A percentile compares a stretch with the other conserved stretches of the same genome.
phyloP scores from a whole-genome alignment of 805 yeast genomes.

The Cyberlindnera maritima region DNA sequence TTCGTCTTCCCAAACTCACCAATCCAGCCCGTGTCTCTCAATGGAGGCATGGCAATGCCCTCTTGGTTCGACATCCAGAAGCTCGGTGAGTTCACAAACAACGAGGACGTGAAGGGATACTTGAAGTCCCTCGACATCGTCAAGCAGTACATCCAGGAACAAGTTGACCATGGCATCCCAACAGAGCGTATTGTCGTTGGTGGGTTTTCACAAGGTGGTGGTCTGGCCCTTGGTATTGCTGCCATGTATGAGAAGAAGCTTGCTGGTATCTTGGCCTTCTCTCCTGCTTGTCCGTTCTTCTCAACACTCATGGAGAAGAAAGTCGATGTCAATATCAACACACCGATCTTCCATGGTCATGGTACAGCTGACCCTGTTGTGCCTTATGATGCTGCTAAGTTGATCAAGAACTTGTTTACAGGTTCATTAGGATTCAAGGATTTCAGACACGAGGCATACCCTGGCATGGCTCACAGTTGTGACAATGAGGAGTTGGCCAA shows the following conservation, averaged over 20 bases:
- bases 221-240: slow-evolving; percentile 63
- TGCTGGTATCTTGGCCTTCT: slow-evolving; percentile 75
- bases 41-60: slow-evolving; percentile 66
- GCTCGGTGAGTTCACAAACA: slow-evolving; percentile 42
- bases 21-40: slow-evolving; percentile 59
- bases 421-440: slow-evolving; percentile 44
- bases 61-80: slow-evolving; percentile 82
- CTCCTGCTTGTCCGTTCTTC: slow-evolving; percentile 59
- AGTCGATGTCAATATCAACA: slow-evolving; percentile 46
- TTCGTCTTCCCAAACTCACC: slow-evolving; percentile 95
- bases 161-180: slow-evolving; percentile 51
- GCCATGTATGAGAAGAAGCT: slow-evolving; percentile 55
- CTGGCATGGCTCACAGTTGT: slow-evolving; percentile 67
- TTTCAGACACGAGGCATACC: slow-evolving; percentile 52
- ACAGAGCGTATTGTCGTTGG: slow-evolving; percentile 79
- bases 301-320: slow-evolving; percentile 21
- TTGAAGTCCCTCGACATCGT: slow-evolving; percentile 46
- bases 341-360: slow-evolving; percentile 87
- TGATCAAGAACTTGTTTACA: slow-evolving; percentile 42
- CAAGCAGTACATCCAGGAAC: slow-evolving; percentile 44
- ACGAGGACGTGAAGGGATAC: slow-evolving; percentile 54
- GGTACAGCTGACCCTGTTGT: slow-evolving; percentile 78
- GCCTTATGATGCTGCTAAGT: slow-evolving; percentile 30
- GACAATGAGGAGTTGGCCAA: slow-evolving; percentile 64
- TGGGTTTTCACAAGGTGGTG: slow-evolving; percentile 95